Evolutionary conservation across 257 asterid species (phyloP).

Genomic region (Nicotiana benthamiana): DNA sequence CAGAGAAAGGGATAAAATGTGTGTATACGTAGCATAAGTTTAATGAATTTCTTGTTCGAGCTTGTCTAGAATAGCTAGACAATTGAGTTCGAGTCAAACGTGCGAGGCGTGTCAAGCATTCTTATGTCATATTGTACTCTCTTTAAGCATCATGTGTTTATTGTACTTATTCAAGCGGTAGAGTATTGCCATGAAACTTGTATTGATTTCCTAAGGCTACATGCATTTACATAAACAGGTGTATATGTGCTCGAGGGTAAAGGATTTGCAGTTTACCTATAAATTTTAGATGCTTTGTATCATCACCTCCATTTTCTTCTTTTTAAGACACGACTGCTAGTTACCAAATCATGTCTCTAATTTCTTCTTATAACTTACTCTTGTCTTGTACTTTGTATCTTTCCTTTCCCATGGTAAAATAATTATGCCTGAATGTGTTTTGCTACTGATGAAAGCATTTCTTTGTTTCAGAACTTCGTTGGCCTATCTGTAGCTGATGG

Average conservation of each 20-base stretch:
- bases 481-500: conserved; percentile 97
- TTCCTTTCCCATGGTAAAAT: neutral
- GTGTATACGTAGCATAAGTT: neutral
- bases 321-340: neutral
- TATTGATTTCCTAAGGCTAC: neutral
- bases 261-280: neutral
- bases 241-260: neutral
- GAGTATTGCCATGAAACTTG: neutral
- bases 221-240: neutral
- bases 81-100: neutral
- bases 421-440: neutral
- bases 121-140: neutral
- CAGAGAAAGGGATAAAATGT: neutral
- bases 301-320: neutral
- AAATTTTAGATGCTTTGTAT: neutral
- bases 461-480: conserved; percentile 75
- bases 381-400: neutral
- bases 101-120: neutral
- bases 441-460: neutral
- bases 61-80: neutral
- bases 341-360: neutral
- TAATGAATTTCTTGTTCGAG: neutral
- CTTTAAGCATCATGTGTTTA: neutral
- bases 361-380: neutral
- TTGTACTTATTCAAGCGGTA: neutral